Evolutionary conservation across 2,329 filamentous ascomycete genomes (phyloP).

Genomic region (Parastagonospora nodorum): DNA sequence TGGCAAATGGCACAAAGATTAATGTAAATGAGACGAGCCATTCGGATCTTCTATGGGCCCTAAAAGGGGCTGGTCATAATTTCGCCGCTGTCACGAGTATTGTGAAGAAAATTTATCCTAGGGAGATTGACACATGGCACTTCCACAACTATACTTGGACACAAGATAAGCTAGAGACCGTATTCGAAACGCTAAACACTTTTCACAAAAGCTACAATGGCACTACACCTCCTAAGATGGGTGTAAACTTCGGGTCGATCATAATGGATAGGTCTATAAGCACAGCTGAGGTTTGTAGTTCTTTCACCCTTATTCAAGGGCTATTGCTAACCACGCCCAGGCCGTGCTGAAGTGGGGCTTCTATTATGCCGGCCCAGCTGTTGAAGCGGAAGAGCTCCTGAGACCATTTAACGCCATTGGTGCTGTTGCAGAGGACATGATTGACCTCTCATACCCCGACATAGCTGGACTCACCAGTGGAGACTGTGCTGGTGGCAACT

Average conservation of each 20-base stretch:
- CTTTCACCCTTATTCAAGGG: neutral
- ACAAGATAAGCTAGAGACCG: conserved; percentile 4
- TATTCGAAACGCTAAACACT: conserved; percentile 6
- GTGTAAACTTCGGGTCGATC: neutral
- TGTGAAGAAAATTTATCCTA: conserved; percentile 8
- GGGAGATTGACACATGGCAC: conserved; percentile 5
- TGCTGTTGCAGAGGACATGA: neutral
- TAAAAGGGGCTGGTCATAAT: conserved; percentile 40
- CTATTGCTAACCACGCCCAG: neutral
- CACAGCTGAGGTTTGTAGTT: neutral
- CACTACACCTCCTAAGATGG: conserved; percentile 4
- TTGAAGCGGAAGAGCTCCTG: conserved; percentile 53
- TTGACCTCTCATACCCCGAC: neutral
- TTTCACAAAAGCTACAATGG: conserved; percentile 5
- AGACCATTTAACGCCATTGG: neutral
- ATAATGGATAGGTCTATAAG: neutral
- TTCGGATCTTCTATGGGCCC: conserved; percentile 47
- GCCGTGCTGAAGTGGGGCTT: neutral
- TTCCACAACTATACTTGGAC: conserved; percentile 8
- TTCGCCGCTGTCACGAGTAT: conserved; percentile 35
- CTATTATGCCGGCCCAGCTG: conserved; percentile 2
- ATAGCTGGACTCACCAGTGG: neutral
- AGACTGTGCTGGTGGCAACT: neutral
- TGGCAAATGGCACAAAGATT: conserved; percentile 53
- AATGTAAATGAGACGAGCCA: conserved; percentile 36